Evolutionary conservation across 306 rosid genomes (phyloP).

Genomic region (Nissolia schottii): DNA sequence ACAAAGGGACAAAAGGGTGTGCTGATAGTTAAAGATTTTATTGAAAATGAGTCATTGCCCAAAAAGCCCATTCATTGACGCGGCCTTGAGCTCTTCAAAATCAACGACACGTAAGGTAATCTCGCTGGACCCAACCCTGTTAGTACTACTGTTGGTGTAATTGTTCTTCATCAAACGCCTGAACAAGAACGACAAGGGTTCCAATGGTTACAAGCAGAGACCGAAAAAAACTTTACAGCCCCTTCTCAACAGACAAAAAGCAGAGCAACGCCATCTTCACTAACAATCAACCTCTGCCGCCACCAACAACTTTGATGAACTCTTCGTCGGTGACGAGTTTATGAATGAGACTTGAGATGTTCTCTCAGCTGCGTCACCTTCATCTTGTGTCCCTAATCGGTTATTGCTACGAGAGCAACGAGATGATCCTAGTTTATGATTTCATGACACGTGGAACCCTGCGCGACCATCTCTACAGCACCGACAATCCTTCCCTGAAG

Average conservation of each 20-base stretch:
- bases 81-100: not conserved
- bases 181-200: not conserved
- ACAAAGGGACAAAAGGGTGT: too few species aligned
- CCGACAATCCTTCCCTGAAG: not conserved
- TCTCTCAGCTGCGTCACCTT: not conserved
- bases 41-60: not conserved
- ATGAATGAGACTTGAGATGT: not conserved
- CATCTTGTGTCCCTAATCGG: not conserved
- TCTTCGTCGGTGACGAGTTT: not conserved
- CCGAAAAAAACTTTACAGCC: too few species aligned
- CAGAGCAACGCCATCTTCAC: not conserved
- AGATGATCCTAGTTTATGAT: constrained; percentile 45
- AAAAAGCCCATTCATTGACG: not conserved
- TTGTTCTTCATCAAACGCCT: not conserved
- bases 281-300: not conserved
- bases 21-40: not conserved
- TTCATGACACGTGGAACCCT: constrained; percentile 26
- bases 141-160: too few species aligned
- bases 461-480: not conserved
- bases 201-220: not conserved
- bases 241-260: too few species aligned
- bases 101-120: not conserved
- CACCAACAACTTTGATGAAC: not conserved
- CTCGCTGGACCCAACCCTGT: not conserved
- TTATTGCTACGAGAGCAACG: not conserved